Conservation (phyloP, 2,329 filamentous ascomycete genomes). For the Coniochaeta prunicola region DNA sequence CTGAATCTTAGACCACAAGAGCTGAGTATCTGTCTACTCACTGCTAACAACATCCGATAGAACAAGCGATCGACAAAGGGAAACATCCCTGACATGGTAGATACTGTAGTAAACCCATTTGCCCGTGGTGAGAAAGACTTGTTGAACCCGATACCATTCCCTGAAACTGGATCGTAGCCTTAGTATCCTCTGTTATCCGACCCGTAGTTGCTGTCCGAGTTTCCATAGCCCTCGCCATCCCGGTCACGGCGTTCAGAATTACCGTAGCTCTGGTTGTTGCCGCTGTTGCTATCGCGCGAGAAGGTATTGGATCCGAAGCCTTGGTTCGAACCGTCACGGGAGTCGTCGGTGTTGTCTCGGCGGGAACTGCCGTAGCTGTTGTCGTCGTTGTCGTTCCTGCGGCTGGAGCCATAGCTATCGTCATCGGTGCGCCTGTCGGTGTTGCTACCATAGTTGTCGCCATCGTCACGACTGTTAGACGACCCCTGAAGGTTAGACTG, state of each 20-base stretch:
- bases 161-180: not conserved
- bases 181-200: not conserved
- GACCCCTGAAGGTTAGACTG: not conserved
- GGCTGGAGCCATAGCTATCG: not conserved
- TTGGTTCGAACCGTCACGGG: not conserved
- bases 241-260: not conserved
- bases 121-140: too few relatives aligned
- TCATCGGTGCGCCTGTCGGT: not conserved
- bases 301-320: not conserved
- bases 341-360: not conserved
- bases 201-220: not conserved
- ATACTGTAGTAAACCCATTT: too few relatives aligned
- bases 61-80: too few relatives aligned
- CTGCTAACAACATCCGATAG: too few relatives aligned
- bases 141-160: not conserved
- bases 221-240: not conserved
- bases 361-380: not conserved
- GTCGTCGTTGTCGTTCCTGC: not conserved
- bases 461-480: not conserved
- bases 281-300: not conserved
- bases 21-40: too few relatives aligned
- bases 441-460: not conserved
- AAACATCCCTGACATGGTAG: too few relatives aligned
- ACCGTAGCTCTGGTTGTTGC: not conserved
- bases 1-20: too few relatives aligned